These are phyloP conservation scores for Dittrichia graveolens DNA, from an alignment of 129 eudicot genomes.

Conservation along the genomic window DNA sequence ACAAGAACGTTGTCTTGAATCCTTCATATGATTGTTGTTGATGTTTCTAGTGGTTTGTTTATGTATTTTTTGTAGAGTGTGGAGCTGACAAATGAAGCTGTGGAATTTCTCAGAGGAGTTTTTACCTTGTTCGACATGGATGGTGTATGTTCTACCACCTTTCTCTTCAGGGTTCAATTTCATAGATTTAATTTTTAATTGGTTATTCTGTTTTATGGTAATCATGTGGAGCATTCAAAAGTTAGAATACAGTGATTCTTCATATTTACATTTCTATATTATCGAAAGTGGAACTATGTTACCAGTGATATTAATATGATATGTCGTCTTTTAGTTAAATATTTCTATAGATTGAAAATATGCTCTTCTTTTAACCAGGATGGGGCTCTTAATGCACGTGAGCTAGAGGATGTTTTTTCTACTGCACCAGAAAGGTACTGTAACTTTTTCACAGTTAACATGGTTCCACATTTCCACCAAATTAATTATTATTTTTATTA, in stretches of 20 bases:
- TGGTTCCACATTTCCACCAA: neutral
- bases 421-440: constrained; percentile 94
- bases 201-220: too few species aligned
- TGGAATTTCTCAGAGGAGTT: constrained; percentile 68
- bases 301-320: too few species aligned
- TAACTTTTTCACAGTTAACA: constrained; percentile 12
- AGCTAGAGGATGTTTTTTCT: constrained; percentile 88
- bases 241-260: too few species aligned
- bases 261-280: too few species aligned
- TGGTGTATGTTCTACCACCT: constrained; percentile 56
- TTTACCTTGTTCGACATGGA: constrained; percentile 70
- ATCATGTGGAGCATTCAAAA: too few species aligned
- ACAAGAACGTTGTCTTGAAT: neutral
- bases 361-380: constrained; percentile 49
- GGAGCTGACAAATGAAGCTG: constrained; percentile 90
- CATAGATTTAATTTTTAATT: neutral
- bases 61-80: constrained; percentile 62
- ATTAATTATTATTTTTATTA: neutral
- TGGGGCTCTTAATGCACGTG: constrained; percentile 67
- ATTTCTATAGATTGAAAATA: constrained; percentile 12
- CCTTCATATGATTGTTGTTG: constrained; percentile 1
- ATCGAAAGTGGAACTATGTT: too few species aligned
- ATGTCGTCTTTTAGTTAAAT: neutral
- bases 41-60: constrained; percentile 9
- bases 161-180: constrained; percentile 7